Percentiles rank a stretch among this genome's conserved stretches.
Conservation (phyloP, 768 basidiomycete genomes). For the Kwoniella europaea region DNA sequence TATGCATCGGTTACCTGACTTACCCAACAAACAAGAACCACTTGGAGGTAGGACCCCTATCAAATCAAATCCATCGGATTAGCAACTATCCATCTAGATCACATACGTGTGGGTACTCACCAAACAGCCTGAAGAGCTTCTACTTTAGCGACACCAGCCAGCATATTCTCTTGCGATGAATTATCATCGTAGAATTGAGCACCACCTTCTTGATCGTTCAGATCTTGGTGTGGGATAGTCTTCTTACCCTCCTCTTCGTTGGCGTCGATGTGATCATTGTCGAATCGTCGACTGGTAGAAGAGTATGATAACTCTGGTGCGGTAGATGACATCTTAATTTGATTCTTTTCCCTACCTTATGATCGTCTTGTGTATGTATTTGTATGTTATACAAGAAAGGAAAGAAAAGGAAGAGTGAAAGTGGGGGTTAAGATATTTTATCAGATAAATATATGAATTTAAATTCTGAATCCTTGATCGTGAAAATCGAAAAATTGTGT, state of each 20-base stretch:
- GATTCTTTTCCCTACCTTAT: neutral
- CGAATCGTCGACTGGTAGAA: neutral
- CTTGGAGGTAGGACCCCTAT: slow-evolving; percentile 63
- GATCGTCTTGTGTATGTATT: neutral
- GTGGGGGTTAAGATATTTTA: neutral
- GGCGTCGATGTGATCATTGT: neutral
- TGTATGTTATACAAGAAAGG: neutral
- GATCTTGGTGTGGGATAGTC: neutral
- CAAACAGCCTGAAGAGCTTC: slow-evolving; percentile 49
- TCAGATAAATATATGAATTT: neutral
- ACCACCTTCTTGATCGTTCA: neutral
- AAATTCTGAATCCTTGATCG: neutral
- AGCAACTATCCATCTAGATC: neutral
- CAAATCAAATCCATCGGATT: neutral
- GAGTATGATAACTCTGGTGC: slow-evolving; percentile 6
- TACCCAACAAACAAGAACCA: slow-evolving; percentile 70
- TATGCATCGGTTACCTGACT: slow-evolving; percentile 21
- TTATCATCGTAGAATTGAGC: slow-evolving; percentile 24
- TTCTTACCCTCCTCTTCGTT: slow-evolving; percentile 21
- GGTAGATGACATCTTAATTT: slow-evolving; percentile 3
- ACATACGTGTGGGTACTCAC: slow-evolving; percentile 13
- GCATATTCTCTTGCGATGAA: slow-evolving; percentile 16
- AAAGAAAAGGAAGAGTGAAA: neutral
- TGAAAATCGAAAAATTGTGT: neutral
- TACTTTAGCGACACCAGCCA: slow-evolving; percentile 45